These are phyloP conservation scores for Hypseocharis bilobata DNA, from an alignment of 441 rosid genomes.

Conservation along the genomic window DNA sequence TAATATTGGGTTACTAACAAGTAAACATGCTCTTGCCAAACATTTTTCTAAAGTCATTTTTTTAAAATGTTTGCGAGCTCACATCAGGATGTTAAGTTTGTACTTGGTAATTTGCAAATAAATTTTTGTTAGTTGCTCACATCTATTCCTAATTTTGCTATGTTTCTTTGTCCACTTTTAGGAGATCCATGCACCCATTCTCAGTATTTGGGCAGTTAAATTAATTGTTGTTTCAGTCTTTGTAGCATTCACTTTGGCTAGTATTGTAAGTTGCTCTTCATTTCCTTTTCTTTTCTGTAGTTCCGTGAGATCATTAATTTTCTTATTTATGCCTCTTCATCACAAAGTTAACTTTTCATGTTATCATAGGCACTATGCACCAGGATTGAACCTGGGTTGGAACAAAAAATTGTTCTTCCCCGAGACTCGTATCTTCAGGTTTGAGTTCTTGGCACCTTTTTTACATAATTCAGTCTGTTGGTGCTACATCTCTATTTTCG, in stretches of 20 bases:
- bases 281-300: conserved; percentile 14
- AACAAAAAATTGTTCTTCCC: conserved; percentile 94
- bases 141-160: conserved; percentile 14
- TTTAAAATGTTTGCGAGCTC: not conserved
- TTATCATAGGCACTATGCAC: conserved; percentile 63
- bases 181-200: conserved; percentile 84
- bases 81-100: not conserved
- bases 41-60: not conserved
- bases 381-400: conserved; percentile 89
- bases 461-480: conserved; percentile 20
- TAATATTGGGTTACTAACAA: not conserved
- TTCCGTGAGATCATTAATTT: conserved; percentile 13
- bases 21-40: not conserved
- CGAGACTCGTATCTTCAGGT: conserved; percentile 96
- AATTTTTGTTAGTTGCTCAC: not conserved
- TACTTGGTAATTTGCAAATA: not conserved
- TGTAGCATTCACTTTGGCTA: conserved; percentile 65
- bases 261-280: conserved; percentile 58
- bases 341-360: conserved; percentile 12
- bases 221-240: conserved; percentile 58
- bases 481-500: conserved; percentile 20
- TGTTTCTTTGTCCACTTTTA: conserved; percentile 26
- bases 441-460: conserved; percentile 21
- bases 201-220: conserved; percentile 75
- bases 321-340: conserved; percentile 13